Base-by-base conservation (phyloP, 805 yeast species). In the Ogataea chonburiensis region DNA sequence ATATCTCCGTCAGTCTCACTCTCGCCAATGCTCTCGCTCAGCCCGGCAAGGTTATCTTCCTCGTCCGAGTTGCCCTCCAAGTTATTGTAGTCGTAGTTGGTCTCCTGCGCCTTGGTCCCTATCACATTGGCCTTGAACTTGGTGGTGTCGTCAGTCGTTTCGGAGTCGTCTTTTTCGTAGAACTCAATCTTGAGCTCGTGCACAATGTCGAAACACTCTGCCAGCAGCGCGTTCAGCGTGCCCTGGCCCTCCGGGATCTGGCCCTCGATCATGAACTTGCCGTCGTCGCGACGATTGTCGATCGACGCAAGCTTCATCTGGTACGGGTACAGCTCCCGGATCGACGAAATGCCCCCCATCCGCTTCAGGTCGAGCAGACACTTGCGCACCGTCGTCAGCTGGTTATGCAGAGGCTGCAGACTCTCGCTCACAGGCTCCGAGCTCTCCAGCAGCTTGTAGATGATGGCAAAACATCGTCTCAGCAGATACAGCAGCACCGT, bases 231-330 rank as follows among this genome's bases (percentile, higher is more conserved):
- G 59, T 80, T 88, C 45, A 93, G 68, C n/a, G 95, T 79, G 5
- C 97, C 98, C 63, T 93, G 99, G 9, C 99, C 99, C 58, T 93
- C 98, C 2, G 99, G 99, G 27, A 93, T 83, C 46, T 86, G 85
- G 34, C 79, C 86, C 43, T 85, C 86, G 29, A 87, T 83, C 55
- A 84, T 78, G 53, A 93, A 93, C 66, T 86, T 91, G 6, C 99
- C 99, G 58, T 93, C 98, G 10, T 66, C 71, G 55, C 97, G 77
- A 55, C 83, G 57, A 53, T 88, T 85, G 59, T 93, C 98, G 42
- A 93, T 71, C 11, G 93, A 81, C 2, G 94, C 93, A 38, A 93
- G 70, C 63, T 93, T 93, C 79, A 93, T 77, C 63, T 93, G 98
- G 58, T 86, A 93, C 5, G 98, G 99, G 55, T 89, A 93, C 37